phyloP scores from a whole-genome alignment of 768 basidiomycete genomes.

The Clavulina sp. region DNA sequence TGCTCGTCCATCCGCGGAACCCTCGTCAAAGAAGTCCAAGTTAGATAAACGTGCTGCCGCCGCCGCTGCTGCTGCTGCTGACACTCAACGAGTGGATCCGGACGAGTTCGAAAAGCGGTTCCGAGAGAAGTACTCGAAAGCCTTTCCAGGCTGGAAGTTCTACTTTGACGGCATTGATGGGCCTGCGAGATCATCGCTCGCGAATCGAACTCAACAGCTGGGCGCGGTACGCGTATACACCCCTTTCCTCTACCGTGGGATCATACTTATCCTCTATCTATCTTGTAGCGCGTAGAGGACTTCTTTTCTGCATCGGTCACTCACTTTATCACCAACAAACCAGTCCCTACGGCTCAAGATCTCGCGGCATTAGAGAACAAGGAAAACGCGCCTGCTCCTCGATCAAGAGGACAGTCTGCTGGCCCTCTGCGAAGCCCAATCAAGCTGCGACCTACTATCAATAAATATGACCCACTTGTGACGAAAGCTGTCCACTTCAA shows the following conservation, averaged over 20 bases:
- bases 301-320: slow-evolving; percentile 81
- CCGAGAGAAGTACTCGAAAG: slow-evolving; percentile 63
- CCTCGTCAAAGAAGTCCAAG: not conserved
- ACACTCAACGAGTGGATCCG: slow-evolving; percentile 12
- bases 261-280: not conserved
- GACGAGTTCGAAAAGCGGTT: slow-evolving; percentile 41
- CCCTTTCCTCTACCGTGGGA: not conserved
- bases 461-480: slow-evolving; percentile 32
- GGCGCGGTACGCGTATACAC: slow-evolving; percentile 47
- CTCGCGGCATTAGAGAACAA: slow-evolving; percentile 19
- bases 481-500: slow-evolving; percentile 48
- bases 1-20: not conserved
- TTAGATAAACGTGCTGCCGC: not conserved
- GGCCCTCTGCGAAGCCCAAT: slow-evolving; percentile 8
- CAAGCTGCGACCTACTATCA: slow-evolving; percentile 4
- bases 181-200: slow-evolving; percentile 26
- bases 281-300: slow-evolving; percentile 51
- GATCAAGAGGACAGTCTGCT: not conserved
- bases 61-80: too few relatives aligned
- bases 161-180: slow-evolving; percentile 56
- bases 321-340: slow-evolving; percentile 60
- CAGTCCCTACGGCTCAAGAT: slow-evolving; percentile 19
- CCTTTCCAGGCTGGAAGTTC: slow-evolving; percentile 72
- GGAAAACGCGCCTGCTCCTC: slow-evolving; percentile 9
- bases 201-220: slow-evolving; percentile 41